A percentile compares a stretch with the other conserved stretches of the same genome.
These are phyloP conservation scores for Fusarium tanahbumbuense DNA, from an alignment of 2,329 filamentous ascomycete species.

Conservation along the genomic window DNA sequence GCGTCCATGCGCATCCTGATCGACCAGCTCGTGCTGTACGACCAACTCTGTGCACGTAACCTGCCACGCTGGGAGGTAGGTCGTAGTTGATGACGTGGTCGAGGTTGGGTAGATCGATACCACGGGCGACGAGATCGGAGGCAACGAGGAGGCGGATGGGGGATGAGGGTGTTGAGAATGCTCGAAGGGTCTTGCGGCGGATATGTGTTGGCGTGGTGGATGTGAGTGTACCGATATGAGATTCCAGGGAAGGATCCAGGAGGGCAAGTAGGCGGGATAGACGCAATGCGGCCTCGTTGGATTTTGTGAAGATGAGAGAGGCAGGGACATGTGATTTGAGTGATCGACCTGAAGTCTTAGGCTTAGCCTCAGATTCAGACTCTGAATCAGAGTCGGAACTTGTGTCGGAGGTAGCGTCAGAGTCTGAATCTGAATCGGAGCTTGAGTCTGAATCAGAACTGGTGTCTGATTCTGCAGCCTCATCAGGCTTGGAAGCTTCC, in stretches of 20 bases:
- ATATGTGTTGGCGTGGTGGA: constrained; percentile 80
- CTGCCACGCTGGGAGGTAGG: constrained; percentile 81
- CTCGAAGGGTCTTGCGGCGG: constrained; percentile 73
- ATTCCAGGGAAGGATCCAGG: constrained; percentile 68
- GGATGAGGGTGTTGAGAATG: constrained; percentile 74
- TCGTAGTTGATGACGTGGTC: constrained; percentile 95
- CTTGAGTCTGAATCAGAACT: constrained; percentile 40
- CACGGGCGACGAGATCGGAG: constrained; percentile 92
- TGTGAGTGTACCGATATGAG: constrained; percentile 75
- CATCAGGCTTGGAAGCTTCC: constrained; percentile 35
- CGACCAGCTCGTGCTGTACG: constrained; percentile 87
- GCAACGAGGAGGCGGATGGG: constrained; percentile 82
- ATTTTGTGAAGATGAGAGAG: constrained; percentile 88
- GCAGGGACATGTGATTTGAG: constrained; percentile 52
- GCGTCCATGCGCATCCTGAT: constrained; percentile 82
- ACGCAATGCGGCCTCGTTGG: constrained; percentile 87
- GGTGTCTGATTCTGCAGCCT: constrained; percentile 53
- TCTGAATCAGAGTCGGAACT: constrained; percentile 47
- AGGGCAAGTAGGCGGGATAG: constrained; percentile 82
- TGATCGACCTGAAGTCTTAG: constrained; percentile 22
- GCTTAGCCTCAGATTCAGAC: constrained; percentile 44
- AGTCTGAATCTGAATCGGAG: constrained; percentile 50
- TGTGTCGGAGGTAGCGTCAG: constrained; percentile 41
- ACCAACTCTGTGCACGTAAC: constrained; percentile 92
- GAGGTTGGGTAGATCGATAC: constrained; percentile 83